Evolutionary conservation across 768 basidiomycete species (phyloP).

Genomic region (Rhodotorula babjevae): DNA sequence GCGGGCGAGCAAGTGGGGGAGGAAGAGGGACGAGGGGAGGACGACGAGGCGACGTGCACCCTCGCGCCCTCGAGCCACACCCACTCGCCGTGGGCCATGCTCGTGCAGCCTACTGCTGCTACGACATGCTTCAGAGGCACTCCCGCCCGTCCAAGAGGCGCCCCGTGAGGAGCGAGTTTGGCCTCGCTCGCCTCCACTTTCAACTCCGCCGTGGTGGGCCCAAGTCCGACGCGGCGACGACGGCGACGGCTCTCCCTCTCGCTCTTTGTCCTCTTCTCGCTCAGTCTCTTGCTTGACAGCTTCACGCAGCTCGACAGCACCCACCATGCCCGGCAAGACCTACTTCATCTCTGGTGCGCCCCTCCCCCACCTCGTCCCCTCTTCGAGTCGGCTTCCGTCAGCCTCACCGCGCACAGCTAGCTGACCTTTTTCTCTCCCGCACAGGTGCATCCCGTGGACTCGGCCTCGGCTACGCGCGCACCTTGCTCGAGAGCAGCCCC

Average conservation of each 20-base stretch:
- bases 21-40: neutral
- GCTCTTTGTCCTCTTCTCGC: too few species aligned
- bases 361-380: neutral
- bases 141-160: too few species aligned
- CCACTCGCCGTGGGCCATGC: too few species aligned
- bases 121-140: too few species aligned
- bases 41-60: too few species aligned
- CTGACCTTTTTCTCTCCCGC: neutral
- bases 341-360: constrained; percentile 32
- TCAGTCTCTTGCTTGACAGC: neutral
- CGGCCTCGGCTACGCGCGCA: constrained; percentile 43
- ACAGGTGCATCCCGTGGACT: constrained; percentile 45
- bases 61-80: too few species aligned
- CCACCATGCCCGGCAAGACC: neutral
- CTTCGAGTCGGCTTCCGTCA: too few species aligned
- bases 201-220: too few species aligned
- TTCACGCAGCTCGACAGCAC: neutral
- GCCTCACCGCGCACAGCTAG: neutral
- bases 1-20: neutral
- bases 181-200: too few species aligned
- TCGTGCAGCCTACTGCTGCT: too few species aligned
- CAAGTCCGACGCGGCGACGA: too few species aligned
- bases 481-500: constrained; percentile 41
- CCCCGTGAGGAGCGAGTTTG: neutral
- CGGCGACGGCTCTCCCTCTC: too few species aligned